phyloP scores from a whole-genome alignment of 177 flowering plant species.

The Telopea speciosissima region DNA sequence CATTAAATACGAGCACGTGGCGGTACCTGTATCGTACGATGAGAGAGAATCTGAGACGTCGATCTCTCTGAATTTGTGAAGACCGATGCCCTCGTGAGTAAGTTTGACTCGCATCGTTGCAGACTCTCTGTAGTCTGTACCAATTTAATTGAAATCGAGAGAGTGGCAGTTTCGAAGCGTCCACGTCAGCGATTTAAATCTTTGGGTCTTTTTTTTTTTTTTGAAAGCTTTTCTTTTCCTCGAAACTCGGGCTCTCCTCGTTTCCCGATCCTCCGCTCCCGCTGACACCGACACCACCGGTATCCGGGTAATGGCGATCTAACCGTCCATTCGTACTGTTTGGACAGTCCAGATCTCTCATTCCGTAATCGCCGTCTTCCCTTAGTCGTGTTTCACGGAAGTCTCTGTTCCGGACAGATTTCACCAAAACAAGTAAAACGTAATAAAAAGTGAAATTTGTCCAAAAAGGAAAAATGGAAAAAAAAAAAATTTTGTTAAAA shows the following conservation, averaged over 20 bases:
- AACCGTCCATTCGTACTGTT: constrained; percentile 4
- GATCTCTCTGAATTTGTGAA: not conserved
- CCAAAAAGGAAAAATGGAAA: too few relatives aligned
- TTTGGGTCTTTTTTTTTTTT: not conserved
- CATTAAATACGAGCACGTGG: constrained; percentile 28
- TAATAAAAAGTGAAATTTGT: not conserved
- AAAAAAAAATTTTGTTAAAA: too few relatives aligned
- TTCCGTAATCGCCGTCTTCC: constrained; percentile 29
- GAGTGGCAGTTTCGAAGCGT: constrained; percentile 16
- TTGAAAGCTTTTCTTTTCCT: too few relatives aligned
- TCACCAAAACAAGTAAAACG: not conserved
- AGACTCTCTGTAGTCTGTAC: not conserved
- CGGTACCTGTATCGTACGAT: constrained; percentile 22
- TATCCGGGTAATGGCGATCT: not conserved
- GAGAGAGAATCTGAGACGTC: constrained; percentile 25
- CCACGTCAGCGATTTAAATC: constrained; percentile 17
- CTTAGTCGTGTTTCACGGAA: constrained; percentile 33
- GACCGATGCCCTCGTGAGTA: not conserved
- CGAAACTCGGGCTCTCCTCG: constrained; percentile 21
- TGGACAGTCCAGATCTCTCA: constrained; percentile 19
- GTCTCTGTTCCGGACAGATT: constrained; percentile 7
- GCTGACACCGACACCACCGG: constrained; percentile 26
- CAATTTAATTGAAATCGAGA: not conserved
- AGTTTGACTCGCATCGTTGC: constrained; percentile 8
- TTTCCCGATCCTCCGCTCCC: constrained; percentile 37